Conservation (phyloP, 257 asterid species). For the Coffea canephora region DNA sequence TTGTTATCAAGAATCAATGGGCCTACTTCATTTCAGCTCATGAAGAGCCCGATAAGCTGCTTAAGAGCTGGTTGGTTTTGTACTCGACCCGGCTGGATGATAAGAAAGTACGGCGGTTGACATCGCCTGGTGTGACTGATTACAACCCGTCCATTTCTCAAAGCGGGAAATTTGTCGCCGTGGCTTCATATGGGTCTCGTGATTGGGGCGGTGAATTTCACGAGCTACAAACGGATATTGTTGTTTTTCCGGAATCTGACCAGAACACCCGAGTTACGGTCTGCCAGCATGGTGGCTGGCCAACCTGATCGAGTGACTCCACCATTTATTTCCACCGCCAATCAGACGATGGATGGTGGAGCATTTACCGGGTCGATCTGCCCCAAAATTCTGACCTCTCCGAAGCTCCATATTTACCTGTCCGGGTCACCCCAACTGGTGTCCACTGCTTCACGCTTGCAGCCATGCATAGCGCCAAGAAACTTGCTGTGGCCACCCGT, state of each 20-base stretch:
- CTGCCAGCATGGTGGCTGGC: conserved; percentile 78
- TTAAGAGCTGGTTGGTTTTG: conserved; percentile 65
- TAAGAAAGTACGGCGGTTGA: conserved; percentile 32
- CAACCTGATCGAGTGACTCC: conserved; percentile 63
- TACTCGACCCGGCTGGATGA: conserved; percentile 34
- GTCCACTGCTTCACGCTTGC: conserved; percentile 77
- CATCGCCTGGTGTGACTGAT: conserved; percentile 59
- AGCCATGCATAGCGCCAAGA: conserved; percentile 35
- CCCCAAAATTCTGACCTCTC: conserved; percentile 20
- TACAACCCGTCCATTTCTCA: conserved; percentile 66
- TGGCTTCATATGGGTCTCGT: conserved; percentile 60
- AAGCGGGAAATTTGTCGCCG: conserved; percentile 65
- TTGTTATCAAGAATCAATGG: conserved; percentile 36
- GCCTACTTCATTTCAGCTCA: conserved; percentile 69
- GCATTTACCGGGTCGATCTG: conserved; percentile 57
- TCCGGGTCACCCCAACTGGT: conserved; percentile 74
- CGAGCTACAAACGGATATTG: conserved; percentile 58
- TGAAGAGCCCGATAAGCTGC: conserved; percentile 41
- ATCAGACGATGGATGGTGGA: conserved; percentile 93
- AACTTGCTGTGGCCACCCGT: conserved; percentile 65
- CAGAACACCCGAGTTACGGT: conserved; percentile 39
- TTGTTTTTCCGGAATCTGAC: conserved; percentile 49
- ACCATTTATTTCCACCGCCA: conserved; percentile 65
- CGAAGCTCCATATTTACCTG: conserved; percentile 26
- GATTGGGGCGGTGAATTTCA: conserved; percentile 69